A percentile compares a stretch with the other conserved stretches of the same genome.
These are phyloP conservation scores for Quaeritorhiza haematococci DNA, from an alignment of 371 early-diverging fungal species.

Conservation along the genomic window DNA sequence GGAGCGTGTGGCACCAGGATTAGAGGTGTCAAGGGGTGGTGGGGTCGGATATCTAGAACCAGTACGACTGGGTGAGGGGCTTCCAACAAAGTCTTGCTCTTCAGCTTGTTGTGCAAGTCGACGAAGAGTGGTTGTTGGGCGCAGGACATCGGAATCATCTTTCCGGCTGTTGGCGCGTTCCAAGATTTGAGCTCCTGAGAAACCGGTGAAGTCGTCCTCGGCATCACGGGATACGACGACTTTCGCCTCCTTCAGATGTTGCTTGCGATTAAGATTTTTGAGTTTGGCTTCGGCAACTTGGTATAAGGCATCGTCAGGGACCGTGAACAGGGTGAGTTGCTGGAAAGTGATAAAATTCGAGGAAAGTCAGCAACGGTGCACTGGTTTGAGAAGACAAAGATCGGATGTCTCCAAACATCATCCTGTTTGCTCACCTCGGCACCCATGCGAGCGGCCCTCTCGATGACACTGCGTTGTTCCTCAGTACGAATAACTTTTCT, in stretches of 20 bases:
- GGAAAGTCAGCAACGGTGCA: too few relatives aligned
- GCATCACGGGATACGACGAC: slow-evolving; percentile 15
- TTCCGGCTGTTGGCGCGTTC: background rate
- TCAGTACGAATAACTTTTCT: slow-evolving; percentile 9
- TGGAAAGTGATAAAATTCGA: too few relatives aligned
- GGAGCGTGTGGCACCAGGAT: too few relatives aligned
- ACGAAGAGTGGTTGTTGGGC: background rate
- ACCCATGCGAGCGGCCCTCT: slow-evolving; percentile 18
- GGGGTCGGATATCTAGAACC: too few relatives aligned
- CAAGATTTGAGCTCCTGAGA: slow-evolving; percentile 21
- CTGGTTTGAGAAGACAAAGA: too few relatives aligned
- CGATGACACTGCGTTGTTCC: slow-evolving; percentile 20
- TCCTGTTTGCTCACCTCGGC: slow-evolving; percentile 4
- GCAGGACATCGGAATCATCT: background rate
- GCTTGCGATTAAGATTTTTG: slow-evolving; percentile 12
- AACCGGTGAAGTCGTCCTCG: slow-evolving; percentile 18
- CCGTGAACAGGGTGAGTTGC: slow-evolving; percentile 26
- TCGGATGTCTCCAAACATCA: too few relatives aligned
- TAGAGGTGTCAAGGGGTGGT: too few relatives aligned
- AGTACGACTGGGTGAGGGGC: background rate
- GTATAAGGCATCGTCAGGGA: slow-evolving; percentile 21
- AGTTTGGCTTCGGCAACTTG: slow-evolving; percentile 16
- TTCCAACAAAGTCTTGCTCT: background rate
- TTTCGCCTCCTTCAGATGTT: slow-evolving; percentile 23
- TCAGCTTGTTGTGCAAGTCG: background rate